Evolutionary conservation across 352 stramenopile species (phyloP).

Genomic region (Globisporangium iwayamae): DNA sequence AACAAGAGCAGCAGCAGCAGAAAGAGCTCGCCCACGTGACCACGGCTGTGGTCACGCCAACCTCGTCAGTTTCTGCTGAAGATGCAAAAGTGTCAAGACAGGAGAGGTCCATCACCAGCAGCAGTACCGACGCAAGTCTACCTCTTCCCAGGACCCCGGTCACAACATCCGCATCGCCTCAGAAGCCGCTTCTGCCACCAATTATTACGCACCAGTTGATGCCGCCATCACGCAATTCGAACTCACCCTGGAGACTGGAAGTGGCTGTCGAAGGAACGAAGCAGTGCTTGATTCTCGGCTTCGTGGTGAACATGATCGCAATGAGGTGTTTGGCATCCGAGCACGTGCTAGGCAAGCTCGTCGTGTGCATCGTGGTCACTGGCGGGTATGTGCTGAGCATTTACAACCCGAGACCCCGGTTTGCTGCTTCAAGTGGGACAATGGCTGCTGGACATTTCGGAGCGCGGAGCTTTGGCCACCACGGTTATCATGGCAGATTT

Average conservation of each 20-base stretch:
- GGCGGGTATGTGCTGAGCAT: slow-evolving; percentile 42
- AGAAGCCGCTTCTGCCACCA: slow-evolving; percentile 23
- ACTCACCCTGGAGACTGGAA: slow-evolving; percentile 48
- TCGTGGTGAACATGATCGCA: slow-evolving; percentile 75
- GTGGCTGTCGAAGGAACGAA: slow-evolving; percentile 61
- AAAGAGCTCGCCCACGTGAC: background rate
- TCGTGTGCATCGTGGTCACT: slow-evolving; percentile 53
- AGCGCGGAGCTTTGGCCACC: background rate
- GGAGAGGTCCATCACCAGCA: background rate
- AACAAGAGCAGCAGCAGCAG: slow-evolving; percentile 27
- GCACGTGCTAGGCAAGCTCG: slow-evolving; percentile 60
- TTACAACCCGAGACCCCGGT: slow-evolving; percentile 39
- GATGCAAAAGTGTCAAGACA: background rate
- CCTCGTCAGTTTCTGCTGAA: background rate
- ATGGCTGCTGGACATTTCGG: background rate
- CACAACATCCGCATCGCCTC: slow-evolving; percentile 1
- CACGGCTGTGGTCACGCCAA: slow-evolving; percentile 16
- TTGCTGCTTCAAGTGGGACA: background rate
- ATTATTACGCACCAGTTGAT: slow-evolving; percentile 17
- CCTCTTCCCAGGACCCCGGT: background rate
- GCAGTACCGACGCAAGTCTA: background rate
- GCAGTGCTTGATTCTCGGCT: slow-evolving; percentile 69
- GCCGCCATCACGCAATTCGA: background rate
- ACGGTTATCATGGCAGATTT: background rate
- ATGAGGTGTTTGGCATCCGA: slow-evolving; percentile 62